Base-by-base conservation (phyloP, 78 protist species). In the Andalucia godoyi region DNA sequence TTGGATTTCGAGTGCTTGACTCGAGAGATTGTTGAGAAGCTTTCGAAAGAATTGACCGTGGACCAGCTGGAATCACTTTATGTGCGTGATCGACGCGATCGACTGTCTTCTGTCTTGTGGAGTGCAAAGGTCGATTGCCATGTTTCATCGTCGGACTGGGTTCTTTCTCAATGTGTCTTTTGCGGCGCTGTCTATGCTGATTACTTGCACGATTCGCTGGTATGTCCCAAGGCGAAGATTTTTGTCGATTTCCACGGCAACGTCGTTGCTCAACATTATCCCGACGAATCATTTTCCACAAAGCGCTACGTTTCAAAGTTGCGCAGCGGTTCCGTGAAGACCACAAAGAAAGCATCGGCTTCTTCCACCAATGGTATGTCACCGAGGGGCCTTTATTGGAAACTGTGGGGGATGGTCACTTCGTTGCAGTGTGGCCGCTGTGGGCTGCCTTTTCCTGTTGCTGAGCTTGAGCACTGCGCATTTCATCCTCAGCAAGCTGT, bases 1-100 rank as follows among this genome's bases (percentile, higher is more conserved):
- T 57, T 70, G 58, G 76, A 70, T 52, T 57, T 70, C 59, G 66
- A 70, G 34, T 70, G 76, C 41, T 27, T 70, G 30, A 70, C 43
- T 53, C 50, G 57, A 47, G 47, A 38, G 38, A 39, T 70, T 3
- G 42, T 70, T 15, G 8, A 40, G 25, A 29, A 41, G 59, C 38
- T 70, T 18, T 39, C 63, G 13, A 5, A n/a, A 37, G 9, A 39
- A n/a, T 41, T 59, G 46, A 47, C 67, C 29, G 43, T 33, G 50
- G 76, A 70, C 12, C 66, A 39, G 25, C 54, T 71, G 42, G 67
- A 59, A 29, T n/a, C n/a, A n/a, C n/a, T n/a, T n/a, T 47, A 71
- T 30, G 3, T 71, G 38, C 29, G 10, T 13, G 77, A 71, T 47
- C 27, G 77, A 25, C 57, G 40, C 34, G 77, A 71, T 36, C 30